Conservation (phyloP, 805 yeast species). For the Soucietia sequanensis region DNA sequence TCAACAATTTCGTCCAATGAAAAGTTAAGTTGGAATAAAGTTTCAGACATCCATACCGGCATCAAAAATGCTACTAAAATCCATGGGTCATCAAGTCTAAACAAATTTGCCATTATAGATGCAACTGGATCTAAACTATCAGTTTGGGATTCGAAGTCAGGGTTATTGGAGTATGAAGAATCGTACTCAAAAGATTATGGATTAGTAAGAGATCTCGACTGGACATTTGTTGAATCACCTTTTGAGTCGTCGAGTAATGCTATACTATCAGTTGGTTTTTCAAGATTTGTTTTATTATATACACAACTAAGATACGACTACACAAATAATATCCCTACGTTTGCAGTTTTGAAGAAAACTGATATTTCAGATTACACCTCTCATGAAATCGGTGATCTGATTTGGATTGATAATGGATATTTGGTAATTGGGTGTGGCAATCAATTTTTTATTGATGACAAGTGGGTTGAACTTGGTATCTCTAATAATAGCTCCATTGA, state of each 20-base stretch:
- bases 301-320: conserved; percentile 87
- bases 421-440: conserved; percentile 87
- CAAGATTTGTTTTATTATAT: conserved; percentile 59
- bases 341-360: conserved; percentile 69
- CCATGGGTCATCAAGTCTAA: conserved; percentile 67
- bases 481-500: conserved; percentile 42
- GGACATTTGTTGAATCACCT: conserved; percentile 61
- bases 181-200: conserved; percentile 30
- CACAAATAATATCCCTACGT: conserved; percentile 75
- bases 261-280: conserved; percentile 78
- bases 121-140: conserved; percentile 48
- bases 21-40: conserved; percentile 53
- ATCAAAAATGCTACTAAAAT: conserved; percentile 51
- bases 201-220: conserved; percentile 70
- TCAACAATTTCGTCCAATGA: conserved; percentile 26
- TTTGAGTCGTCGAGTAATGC: conserved; percentile 37
- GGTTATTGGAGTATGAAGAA: conserved; percentile 64
- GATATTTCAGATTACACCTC: conserved; percentile 71
- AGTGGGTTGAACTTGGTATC: conserved; percentile 40
- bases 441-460: conserved; percentile 81
- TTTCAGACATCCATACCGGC: conserved; percentile 54
- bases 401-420: conserved; percentile 79
- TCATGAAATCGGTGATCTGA: conserved; percentile 83
- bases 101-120: conserved; percentile 75
- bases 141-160: conserved; percentile 77